These are phyloP conservation scores for Ogataea henricii DNA, from an alignment of 805 yeast species.

Conservation along the genomic window DNA sequence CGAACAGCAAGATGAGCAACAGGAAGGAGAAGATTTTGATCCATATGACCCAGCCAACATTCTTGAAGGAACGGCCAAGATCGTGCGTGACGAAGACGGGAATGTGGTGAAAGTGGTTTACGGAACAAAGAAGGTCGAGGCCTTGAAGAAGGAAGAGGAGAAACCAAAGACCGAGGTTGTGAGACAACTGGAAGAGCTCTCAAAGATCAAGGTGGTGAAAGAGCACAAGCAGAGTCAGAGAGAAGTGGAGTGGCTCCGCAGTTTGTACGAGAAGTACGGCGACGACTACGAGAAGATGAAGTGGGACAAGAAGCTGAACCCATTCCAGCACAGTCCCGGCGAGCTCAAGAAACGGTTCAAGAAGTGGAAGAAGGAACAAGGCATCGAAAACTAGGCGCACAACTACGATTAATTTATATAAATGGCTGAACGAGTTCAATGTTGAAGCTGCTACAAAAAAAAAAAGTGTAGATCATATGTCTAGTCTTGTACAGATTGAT, in stretches of 20 bases:
- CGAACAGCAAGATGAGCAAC: constrained; percentile 38
- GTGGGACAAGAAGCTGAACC: constrained; percentile 85
- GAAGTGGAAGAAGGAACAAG: constrained; percentile 60
- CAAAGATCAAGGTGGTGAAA: constrained; percentile 44
- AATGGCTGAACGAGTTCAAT: neutral
- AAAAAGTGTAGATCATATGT: too few species aligned
- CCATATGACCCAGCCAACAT: constrained; percentile 60
- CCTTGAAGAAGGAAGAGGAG: constrained; percentile 19
- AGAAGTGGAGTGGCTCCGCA: constrained; percentile 71
- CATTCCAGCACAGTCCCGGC: constrained; percentile 81
- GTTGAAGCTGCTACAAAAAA: neutral
- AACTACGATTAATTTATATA: constrained; percentile 1
- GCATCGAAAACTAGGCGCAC: constrained; percentile 8
- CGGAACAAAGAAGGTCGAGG: constrained; percentile 52
- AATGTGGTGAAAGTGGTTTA: constrained; percentile 67
- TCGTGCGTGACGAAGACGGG: constrained; percentile 69
- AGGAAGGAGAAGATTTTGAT: constrained; percentile 37
- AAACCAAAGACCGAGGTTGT: constrained; percentile 56
- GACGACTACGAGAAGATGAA: constrained; percentile 88
- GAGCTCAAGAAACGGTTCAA: constrained; percentile 71
- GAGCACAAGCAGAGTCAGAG: constrained; percentile 66
- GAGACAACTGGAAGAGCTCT: constrained; percentile 64
- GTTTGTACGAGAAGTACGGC: constrained; percentile 74
- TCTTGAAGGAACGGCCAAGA: constrained; percentile 77
- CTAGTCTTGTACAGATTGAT: too few species aligned